A percentile compares a stretch with the other conserved stretches of the same genome.
These are phyloP conservation scores for Purpureocillium takamizusanense DNA, from an alignment of 2,329 filamentous ascomycete species.

Conservation along the genomic window DNA sequence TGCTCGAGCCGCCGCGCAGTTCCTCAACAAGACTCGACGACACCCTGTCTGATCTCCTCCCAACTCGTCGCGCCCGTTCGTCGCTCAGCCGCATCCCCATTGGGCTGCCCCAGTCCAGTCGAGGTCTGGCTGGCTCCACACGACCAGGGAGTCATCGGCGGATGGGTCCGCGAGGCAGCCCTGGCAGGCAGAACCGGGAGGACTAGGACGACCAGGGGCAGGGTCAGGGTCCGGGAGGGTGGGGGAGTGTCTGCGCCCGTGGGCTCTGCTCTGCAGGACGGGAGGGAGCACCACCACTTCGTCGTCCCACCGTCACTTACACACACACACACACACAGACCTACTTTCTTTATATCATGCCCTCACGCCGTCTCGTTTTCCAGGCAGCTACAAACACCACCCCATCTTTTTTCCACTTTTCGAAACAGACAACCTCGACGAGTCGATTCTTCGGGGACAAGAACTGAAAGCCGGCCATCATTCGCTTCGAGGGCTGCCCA, in stretches of 20 bases:
- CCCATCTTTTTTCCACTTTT: too few relatives aligned
- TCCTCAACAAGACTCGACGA: too few relatives aligned
- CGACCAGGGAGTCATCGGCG: slow-evolving; percentile 4
- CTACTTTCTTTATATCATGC: neutral
- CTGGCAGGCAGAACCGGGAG: slow-evolving; percentile 2
- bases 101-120: neutral
- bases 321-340: neutral
- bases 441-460: too few relatives aligned
- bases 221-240: neutral
- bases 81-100: slow-evolving; percentile 2
- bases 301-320: neutral
- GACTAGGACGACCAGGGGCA: neutral
- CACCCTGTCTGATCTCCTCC: too few relatives aligned
- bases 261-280: too few relatives aligned
- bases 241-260: neutral
- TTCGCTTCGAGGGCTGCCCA: too few relatives aligned
- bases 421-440: neutral
- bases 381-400: slow-evolving; percentile 1
- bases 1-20: too few relatives aligned
- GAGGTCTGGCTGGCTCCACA: slow-evolving; percentile 1
- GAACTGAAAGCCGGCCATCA: too few relatives aligned
- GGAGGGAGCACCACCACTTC: neutral
- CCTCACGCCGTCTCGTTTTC: slow-evolving; percentile 1
- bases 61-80: too few relatives aligned
- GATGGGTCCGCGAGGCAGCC: slow-evolving; percentile 3